Evolutionary conservation across 2,329 filamentous ascomycete genomes (phyloP).

Genomic region (Beauveria pseudobassiana): DNA sequence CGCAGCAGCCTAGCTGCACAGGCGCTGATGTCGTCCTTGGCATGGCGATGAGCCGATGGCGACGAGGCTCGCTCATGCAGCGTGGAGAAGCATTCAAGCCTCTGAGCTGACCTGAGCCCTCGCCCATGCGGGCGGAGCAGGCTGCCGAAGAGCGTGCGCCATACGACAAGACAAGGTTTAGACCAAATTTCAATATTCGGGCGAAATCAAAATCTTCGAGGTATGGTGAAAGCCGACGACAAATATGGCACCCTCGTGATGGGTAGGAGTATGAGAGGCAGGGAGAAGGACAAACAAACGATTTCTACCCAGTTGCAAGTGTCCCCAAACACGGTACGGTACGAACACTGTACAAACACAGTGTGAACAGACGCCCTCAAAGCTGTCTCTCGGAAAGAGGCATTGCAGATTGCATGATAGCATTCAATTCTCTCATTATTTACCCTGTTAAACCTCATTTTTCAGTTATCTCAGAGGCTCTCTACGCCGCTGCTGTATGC

Average conservation of each 20-base stretch:
- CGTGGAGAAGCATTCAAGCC: background rate
- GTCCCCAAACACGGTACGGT: too few species aligned
- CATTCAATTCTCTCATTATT: too few species aligned
- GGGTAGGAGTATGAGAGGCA: background rate
- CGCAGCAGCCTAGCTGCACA: background rate
- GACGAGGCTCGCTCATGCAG: background rate
- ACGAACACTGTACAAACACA: too few species aligned
- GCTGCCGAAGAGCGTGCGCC: background rate
- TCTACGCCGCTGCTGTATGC: background rate
- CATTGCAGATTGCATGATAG: too few species aligned
- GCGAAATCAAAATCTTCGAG: background rate
- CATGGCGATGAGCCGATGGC: background rate
- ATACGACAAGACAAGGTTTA: background rate
- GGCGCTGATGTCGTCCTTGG: background rate
- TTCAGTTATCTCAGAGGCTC: background rate
- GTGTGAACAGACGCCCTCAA: too few species aligned
- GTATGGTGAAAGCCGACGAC: too few species aligned
- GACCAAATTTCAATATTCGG: background rate
- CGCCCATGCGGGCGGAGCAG: background rate
- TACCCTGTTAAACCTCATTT: background rate
- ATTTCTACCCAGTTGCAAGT: too few species aligned
- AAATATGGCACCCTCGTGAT: background rate
- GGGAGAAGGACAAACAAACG: background rate
- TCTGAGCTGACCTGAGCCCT: background rate
- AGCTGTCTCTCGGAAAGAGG: too few species aligned